A percentile compares a stretch with the other conserved stretches of the same genome.
Conservation (phyloP, 371 early-diverging fungal genomes). For the Apophysomyces trapeziformis region DNA sequence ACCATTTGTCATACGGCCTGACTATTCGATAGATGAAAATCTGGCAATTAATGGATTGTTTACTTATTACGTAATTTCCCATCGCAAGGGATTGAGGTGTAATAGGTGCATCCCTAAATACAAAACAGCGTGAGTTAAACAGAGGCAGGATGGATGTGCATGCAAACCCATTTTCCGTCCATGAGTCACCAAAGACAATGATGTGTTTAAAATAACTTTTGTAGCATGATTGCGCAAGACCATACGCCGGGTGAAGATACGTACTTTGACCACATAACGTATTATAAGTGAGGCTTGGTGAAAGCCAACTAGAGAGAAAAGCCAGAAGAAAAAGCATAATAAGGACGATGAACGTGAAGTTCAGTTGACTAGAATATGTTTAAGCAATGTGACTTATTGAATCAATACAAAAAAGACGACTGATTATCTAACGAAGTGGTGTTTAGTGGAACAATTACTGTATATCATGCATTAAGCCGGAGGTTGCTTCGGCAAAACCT, state of each 20-base stretch:
- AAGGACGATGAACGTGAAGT: too few relatives aligned
- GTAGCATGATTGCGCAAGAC: slow-evolving; percentile 12
- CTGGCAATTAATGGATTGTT: too few relatives aligned
- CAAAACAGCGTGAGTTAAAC: background rate
- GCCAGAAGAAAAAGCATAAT: too few relatives aligned
- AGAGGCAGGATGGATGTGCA: background rate
- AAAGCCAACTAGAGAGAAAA: too few relatives aligned
- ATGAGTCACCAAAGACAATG: slow-evolving; percentile 33
- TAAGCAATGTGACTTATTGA: too few relatives aligned
- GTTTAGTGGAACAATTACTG: too few relatives aligned
- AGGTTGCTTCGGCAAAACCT: too few relatives aligned
- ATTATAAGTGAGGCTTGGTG: background rate
- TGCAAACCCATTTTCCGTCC: slow-evolving; percentile 32
- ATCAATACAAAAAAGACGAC: too few relatives aligned
- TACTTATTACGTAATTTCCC: slow-evolving; percentile 6
- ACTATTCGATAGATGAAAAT: background rate
- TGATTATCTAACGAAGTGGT: too few relatives aligned
- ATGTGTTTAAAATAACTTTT: slow-evolving; percentile 7
- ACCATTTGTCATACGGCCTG: slow-evolving; percentile 25
- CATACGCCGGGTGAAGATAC: background rate
- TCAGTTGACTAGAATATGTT: too few relatives aligned
- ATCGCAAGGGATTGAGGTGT: background rate
- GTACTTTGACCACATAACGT: background rate
- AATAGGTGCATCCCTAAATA: slow-evolving; percentile 16
- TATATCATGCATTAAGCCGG: too few relatives aligned